These are phyloP conservation scores for Aphanomyces stellatus DNA, from an alignment of 352 stramenopile species.

Conservation along the genomic window DNA sequence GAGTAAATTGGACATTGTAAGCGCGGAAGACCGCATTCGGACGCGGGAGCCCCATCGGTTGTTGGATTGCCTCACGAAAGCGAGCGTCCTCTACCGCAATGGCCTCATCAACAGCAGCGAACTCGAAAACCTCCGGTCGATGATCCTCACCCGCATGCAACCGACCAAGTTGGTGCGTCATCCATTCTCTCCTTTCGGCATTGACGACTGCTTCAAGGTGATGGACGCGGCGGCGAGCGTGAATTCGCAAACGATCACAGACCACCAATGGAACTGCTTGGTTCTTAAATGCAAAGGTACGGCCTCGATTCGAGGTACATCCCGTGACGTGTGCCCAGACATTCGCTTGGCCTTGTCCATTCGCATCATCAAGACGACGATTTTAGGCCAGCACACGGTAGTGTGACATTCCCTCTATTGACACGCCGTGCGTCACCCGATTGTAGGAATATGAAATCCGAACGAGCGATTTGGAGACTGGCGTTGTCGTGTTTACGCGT, in stretches of 20 bases:
- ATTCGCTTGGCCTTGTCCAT: slow-evolving; percentile 75
- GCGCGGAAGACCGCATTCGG: slow-evolving; percentile 76
- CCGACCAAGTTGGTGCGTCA: slow-evolving; percentile 66
- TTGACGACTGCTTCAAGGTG: background rate
- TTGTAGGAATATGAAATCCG: slow-evolving; percentile 76
- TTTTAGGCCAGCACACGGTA: slow-evolving; percentile 63
- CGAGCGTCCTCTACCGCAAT: slow-evolving; percentile 73
- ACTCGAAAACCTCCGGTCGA: slow-evolving; percentile 58
- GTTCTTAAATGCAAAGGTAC: slow-evolving; percentile 74
- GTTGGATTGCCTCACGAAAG: slow-evolving; percentile 73
- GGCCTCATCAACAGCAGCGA: slow-evolving; percentile 75
- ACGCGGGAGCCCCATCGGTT: slow-evolving; percentile 74
- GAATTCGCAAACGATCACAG: slow-evolving; percentile 52
- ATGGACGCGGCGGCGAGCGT: background rate
- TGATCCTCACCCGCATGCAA: slow-evolving; percentile 74
- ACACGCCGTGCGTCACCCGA: background rate
- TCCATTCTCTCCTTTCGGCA: too few relatives aligned
- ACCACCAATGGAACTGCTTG: slow-evolving; percentile 79
- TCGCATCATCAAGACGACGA: slow-evolving; percentile 48
- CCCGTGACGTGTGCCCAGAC: slow-evolving; percentile 21
- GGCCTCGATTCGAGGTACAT: background rate
- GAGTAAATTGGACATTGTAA: slow-evolving; percentile 67
- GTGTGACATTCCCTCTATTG: slow-evolving; percentile 16
- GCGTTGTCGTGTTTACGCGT: slow-evolving; percentile 74
- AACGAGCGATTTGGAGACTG: slow-evolving; percentile 77